phyloP scores from a whole-genome alignment of 164 flowering plant species.

The Taxillus chinensis region DNA sequence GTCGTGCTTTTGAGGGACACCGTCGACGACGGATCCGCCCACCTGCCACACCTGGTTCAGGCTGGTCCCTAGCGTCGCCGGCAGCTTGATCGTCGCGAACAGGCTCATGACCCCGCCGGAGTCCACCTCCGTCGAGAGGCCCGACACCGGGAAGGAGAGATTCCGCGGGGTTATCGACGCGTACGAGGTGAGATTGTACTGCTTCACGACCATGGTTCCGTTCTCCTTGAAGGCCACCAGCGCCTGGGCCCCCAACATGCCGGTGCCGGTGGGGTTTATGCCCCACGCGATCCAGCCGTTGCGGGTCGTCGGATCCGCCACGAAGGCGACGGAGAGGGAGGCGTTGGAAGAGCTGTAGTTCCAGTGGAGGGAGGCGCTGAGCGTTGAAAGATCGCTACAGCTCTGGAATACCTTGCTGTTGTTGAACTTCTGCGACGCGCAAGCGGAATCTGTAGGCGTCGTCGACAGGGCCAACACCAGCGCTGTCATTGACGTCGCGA shows the following conservation, averaged over 20 bases:
- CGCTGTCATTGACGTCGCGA: background rate
- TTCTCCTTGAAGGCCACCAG: constrained; percentile 14
- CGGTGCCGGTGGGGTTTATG: constrained; percentile 23
- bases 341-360: constrained; percentile 22
- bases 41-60: constrained; percentile 88
- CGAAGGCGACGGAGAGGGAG: constrained; percentile 36
- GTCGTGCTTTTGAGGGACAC: constrained; percentile 31
- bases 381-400: constrained; percentile 41
- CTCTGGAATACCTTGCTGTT: constrained; percentile 13
- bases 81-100: constrained; percentile 38
- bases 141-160: constrained; percentile 25
- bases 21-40: constrained; percentile 32
- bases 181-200: constrained; percentile 28
- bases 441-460: constrained; percentile 9
- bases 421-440: constrained; percentile 27
- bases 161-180: constrained; percentile 7
- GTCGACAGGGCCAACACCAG: background rate
- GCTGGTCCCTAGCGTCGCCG: constrained; percentile 12
- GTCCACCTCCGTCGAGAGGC: background rate
- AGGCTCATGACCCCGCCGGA: constrained; percentile 26
- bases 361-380: constrained; percentile 45
- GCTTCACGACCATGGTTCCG: constrained; percentile 26
- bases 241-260: constrained; percentile 25
- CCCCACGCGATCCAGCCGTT: constrained; percentile 29
- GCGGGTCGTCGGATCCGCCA: constrained; percentile 26